Evolutionary conservation across 331 rosid species (phyloP).

Genomic region (Cucumis variabilis): DNA sequence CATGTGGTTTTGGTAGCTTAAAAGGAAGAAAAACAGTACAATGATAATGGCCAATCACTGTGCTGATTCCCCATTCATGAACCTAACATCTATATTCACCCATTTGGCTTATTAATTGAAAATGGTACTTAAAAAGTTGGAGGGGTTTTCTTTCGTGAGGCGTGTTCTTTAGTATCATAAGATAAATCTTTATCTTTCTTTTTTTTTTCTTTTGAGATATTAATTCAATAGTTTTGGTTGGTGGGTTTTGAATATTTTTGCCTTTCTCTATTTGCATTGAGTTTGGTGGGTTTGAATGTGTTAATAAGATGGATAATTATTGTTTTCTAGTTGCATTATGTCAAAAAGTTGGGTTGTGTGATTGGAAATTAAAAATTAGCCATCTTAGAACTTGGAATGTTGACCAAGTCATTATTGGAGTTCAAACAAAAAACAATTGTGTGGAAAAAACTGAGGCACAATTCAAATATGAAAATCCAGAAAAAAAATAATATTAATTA

Average conservation of each 20-base stretch:
- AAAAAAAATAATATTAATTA: too few species aligned
- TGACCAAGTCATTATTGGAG: neutral
- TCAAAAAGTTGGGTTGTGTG: neutral
- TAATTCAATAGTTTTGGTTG: constrained; percentile 7
- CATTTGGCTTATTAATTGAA: constrained; percentile 20
- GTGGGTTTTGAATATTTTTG: constrained; percentile 8
- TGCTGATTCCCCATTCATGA: constrained; percentile 29
- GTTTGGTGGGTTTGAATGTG: constrained; percentile 18
- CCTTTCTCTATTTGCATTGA: neutral
- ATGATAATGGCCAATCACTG: neutral
- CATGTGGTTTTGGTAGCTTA: constrained; percentile 7
- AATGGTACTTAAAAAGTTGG: constrained; percentile 9
- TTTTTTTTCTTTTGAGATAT: neutral
- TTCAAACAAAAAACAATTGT: too few species aligned
- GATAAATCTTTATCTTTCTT: too few species aligned
- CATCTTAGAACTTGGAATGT: neutral
- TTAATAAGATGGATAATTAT: neutral
- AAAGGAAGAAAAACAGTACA: constrained; percentile 26
- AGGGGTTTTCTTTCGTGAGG: neutral
- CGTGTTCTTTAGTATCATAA: neutral
- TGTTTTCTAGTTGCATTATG: constrained; percentile 19
- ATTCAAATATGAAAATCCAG: too few species aligned
- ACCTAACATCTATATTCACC: neutral
- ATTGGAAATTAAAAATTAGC: neutral
- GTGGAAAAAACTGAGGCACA: too few species aligned